A percentile compares a stretch with the other conserved stretches of the same genome.
Evolutionary conservation across 2,329 filamentous ascomycete genomes (phyloP).

Genomic region (Fusarium sp.): DNA sequence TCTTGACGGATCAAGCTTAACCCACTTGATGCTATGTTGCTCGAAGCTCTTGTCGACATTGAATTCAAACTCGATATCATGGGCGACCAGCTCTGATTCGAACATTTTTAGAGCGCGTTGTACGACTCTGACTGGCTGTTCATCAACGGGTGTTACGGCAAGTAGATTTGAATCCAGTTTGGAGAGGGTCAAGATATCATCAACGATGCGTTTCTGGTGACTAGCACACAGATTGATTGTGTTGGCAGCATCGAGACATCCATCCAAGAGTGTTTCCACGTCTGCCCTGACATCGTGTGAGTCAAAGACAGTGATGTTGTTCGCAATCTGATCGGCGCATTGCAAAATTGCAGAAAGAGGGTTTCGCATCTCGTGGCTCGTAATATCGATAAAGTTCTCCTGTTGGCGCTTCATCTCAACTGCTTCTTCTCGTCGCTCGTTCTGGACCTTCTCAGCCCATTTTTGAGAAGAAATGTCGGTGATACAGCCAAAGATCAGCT

Average conservation of each 20-base stretch:
- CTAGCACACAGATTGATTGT: constrained; percentile 83
- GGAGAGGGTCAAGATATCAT: constrained; percentile 73
- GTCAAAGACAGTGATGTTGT: constrained; percentile 59
- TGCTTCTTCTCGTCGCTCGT: constrained; percentile 80
- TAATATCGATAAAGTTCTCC: constrained; percentile 79
- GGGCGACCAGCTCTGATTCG: constrained; percentile 76
- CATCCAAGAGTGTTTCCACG: constrained; percentile 62
- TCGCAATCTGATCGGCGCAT: constrained; percentile 77
- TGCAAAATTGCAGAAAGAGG: constrained; percentile 79
- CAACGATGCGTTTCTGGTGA: constrained; percentile 79
- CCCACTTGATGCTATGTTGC: constrained; percentile 74
- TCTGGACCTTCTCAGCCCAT: constrained; percentile 83
- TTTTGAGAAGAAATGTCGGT: constrained; percentile 90
- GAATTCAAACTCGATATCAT: constrained; percentile 77
- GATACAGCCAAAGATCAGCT: constrained; percentile 82
- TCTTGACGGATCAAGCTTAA: constrained; percentile 78
- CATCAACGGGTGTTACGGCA: constrained; percentile 75
- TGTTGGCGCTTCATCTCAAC: constrained; percentile 80
- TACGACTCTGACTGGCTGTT: constrained; percentile 75
- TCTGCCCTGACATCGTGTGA: constrained; percentile 54
- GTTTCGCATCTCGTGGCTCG: constrained; percentile 81
- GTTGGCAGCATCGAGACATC: constrained; percentile 78
- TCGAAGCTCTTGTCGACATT: constrained; percentile 74
- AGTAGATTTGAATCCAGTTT: constrained; percentile 78
- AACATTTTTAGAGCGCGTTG: constrained; percentile 81